phyloP scores from a whole-genome alignment of 2,329 filamentous ascomycete species.

The Daldinia eschscholtzii region DNA sequence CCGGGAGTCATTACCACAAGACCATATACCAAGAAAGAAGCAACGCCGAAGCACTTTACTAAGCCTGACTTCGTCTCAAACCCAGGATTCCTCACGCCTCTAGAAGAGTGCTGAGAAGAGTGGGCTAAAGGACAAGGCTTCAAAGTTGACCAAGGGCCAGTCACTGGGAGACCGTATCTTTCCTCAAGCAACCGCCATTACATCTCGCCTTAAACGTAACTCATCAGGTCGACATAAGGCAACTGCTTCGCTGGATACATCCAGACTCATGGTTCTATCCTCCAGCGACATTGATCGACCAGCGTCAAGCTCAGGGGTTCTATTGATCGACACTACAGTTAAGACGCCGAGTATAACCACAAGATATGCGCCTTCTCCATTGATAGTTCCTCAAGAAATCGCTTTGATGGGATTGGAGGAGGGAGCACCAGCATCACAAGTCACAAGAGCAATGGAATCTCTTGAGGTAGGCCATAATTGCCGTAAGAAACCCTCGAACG shows the following conservation, averaged over 20 bases:
- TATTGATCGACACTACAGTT: constrained; percentile 43
- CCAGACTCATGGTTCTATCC: constrained; percentile 37
- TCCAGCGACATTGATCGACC: constrained; percentile 42
- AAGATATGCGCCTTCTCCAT: constrained; percentile 15
- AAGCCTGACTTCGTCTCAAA: constrained; percentile 42
- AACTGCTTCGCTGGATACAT: constrained; percentile 46
- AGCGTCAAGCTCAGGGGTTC: constrained; percentile 48
- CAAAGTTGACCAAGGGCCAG: constrained; percentile 35
- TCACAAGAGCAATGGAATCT: constrained; percentile 19
- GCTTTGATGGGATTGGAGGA: constrained; percentile 9
- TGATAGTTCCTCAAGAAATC: constrained; percentile 11
- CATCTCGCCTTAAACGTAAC: constrained; percentile 47
- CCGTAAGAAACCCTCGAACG: constrained; percentile 22
- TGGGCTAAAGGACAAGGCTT: constrained; percentile 33
- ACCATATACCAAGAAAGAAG: constrained; percentile 42
- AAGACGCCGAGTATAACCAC: constrained; percentile 22
- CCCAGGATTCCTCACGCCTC: constrained; percentile 42
- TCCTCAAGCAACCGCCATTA: constrained; percentile 39
- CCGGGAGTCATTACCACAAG: constrained; percentile 24
- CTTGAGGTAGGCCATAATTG: constrained; percentile 30
- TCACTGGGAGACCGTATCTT: constrained; percentile 45
- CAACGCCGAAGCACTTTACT: constrained; percentile 47
- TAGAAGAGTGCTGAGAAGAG: constrained; percentile 45
- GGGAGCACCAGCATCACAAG: constrained; percentile 15
- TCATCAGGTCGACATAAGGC: constrained; percentile 49